Conservation (phyloP, 371 early-diverging fungal genomes). For the Syncephalastrum sp. region DNA sequence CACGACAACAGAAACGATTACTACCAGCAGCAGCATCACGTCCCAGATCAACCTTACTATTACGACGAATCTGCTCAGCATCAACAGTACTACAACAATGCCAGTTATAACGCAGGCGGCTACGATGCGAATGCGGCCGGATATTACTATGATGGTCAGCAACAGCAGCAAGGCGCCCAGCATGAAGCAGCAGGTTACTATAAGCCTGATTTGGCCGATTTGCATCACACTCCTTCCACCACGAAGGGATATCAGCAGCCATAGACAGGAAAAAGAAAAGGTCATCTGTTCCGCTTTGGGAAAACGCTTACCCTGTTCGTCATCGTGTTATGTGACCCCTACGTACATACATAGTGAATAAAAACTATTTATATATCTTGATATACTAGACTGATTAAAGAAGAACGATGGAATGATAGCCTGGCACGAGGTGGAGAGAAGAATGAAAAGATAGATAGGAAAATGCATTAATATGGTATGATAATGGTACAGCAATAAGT, state of each 20-base stretch:
- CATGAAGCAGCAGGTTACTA: slow-evolving; percentile 15
- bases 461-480: too few species aligned
- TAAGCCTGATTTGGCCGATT: slow-evolving; percentile 21
- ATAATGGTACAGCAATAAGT: too few species aligned
- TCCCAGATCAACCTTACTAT: not conserved
- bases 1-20: slow-evolving; percentile 11
- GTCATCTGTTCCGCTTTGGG: too few species aligned
- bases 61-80: not conserved
- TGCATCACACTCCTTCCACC: slow-evolving; percentile 6
- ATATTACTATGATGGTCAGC: slow-evolving; percentile 6
- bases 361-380: too few species aligned
- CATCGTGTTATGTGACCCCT: too few species aligned
- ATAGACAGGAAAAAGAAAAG: slow-evolving; percentile 1
- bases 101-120: slow-evolving; percentile 12
- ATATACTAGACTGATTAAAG: too few species aligned
- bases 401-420: too few species aligned
- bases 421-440: too few species aligned
- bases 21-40: slow-evolving; percentile 11
- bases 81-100: slow-evolving; percentile 18
- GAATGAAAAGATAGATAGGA: too few species aligned
- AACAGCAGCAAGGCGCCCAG: not conserved
- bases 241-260: slow-evolving; percentile 5
- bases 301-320: too few species aligned
- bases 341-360: too few species aligned
- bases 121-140: slow-evolving; percentile 10